Base-by-base conservation (phyloP, 1,139 yeast species). In the Diutina rugosa region DNA sequence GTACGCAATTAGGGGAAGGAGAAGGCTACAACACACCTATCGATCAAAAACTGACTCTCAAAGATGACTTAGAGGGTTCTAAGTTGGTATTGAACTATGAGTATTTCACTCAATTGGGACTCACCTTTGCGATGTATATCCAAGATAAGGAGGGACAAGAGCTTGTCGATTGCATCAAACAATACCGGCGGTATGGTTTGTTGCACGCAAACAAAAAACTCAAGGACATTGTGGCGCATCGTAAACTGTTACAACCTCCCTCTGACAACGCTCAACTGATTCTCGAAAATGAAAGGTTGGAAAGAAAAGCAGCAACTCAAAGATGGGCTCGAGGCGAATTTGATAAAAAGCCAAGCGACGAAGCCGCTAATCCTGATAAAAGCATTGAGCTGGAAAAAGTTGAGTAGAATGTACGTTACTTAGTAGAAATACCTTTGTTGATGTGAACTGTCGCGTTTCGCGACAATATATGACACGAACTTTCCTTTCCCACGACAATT, bases 21-120 rank as follows among this genome's bases (percentile, higher is more conserved):
- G 98, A 93, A 74, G 98, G 98, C 45, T 93, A 75, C 70, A 79
- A 80, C 63, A 82, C 90, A 29, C 86, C 87, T 12, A 63, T 84
- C 57, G 67, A 65, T 52, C 54, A 63, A 51, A 66, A 69, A 59
- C 60, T 65, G 52, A 63, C 67, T 53, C 58, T 69, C 56, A 62
- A 68, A 56, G 74, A 72, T 48, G 63, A 70, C 49, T 29, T 56
- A 56, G 58, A 59, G 46, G 60, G 56, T 56, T 59, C 59, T 14
- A 77, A 77, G 66, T 78, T 83, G 59, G 69, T 73, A 54, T 69
- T 83, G 61, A 76, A 74, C 60, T 82, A 80, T 65, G 80, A 77
- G 57, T 83, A 79, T 65, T 77, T 79, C 62, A 74, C 78, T 52
- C 75, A 77, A 60, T 71, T 79, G 66, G 79, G 84, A 57, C 70